Conservation (phyloP, 192 early-diverging fungal genomes). For the Anaeromyces robustus region DNA sequence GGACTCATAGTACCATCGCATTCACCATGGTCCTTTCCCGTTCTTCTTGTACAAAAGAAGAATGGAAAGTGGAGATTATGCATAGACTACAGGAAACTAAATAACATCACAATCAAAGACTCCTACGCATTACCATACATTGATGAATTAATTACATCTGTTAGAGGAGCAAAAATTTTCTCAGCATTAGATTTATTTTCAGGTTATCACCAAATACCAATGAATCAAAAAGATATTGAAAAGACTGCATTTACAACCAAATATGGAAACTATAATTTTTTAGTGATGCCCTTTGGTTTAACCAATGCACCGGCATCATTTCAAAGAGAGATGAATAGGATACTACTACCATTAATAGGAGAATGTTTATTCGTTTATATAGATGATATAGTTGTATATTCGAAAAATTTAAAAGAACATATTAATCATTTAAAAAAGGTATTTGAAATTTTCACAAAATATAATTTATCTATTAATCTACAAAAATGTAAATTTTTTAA, state of each 20-base stretch:
- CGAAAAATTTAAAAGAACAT: no score
- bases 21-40: slow-evolving; percentile 22
- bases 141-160: slow-evolving; percentile 16
- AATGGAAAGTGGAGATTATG: slow-evolving; percentile 26
- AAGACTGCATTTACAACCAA: slow-evolving; percentile 7
- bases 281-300: no score
- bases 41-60: slow-evolving; percentile 23
- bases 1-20: slow-evolving; percentile 14
- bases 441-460: no score
- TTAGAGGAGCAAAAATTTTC: slow-evolving; percentile 13
- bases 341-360: no score
- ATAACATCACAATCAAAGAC: slow-evolving; percentile 19
- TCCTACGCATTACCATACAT: slow-evolving; percentile 32
- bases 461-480: no score
- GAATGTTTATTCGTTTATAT: no score
- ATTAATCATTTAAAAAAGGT: no score
- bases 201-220: slow-evolving; percentile 17
- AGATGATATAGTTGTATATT: no score
- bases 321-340: no score
- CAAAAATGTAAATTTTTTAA: no score
- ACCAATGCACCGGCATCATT: no score
- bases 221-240: not conserved
- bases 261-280: no score
- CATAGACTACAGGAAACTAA: slow-evolving; percentile 34
- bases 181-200: slow-evolving; percentile 22